phyloP scores from a whole-genome alignment of 192 early-diverging fungal species.

The Kappamyces sp. region DNA sequence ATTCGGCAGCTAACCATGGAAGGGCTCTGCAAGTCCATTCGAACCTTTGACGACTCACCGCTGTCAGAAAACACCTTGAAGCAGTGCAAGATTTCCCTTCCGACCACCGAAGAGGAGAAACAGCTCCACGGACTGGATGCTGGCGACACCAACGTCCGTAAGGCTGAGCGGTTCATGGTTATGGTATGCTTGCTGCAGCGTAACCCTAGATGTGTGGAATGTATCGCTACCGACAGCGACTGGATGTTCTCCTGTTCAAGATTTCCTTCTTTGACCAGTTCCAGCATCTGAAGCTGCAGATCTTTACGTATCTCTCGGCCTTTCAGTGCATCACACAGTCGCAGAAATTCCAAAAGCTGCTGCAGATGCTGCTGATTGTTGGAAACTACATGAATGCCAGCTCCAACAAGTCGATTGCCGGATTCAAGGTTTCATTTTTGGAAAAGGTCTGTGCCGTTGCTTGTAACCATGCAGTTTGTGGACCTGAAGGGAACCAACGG shows the following conservation, averaged over 20 bases:
- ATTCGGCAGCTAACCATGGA: background rate
- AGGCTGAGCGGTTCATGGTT: background rate
- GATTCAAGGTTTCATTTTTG: conserved; percentile 1
- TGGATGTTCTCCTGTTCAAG: conserved; percentile 4
- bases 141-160: background rate
- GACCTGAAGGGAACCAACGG: conserved; percentile 3
- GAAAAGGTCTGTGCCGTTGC: background rate
- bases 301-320: background rate
- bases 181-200: too few relatives aligned
- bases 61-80: conserved; percentile 1
- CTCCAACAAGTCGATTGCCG: background rate
- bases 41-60: background rate
- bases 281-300: background rate
- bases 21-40: background rate
- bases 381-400: conserved; percentile 7
- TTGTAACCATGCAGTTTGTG: background rate
- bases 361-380: conserved; percentile 4
- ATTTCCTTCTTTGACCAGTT: background rate
- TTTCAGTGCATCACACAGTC: conserved; percentile 5
- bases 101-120: conserved; percentile 5
- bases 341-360: background rate
- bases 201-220: background rate
- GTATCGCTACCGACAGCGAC: background rate
- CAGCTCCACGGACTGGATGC: background rate
- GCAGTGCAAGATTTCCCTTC: background rate